Base-by-base conservation (phyloP, 495 filamentous ascomycete species). In the Aspergillus avenaceus region DNA sequence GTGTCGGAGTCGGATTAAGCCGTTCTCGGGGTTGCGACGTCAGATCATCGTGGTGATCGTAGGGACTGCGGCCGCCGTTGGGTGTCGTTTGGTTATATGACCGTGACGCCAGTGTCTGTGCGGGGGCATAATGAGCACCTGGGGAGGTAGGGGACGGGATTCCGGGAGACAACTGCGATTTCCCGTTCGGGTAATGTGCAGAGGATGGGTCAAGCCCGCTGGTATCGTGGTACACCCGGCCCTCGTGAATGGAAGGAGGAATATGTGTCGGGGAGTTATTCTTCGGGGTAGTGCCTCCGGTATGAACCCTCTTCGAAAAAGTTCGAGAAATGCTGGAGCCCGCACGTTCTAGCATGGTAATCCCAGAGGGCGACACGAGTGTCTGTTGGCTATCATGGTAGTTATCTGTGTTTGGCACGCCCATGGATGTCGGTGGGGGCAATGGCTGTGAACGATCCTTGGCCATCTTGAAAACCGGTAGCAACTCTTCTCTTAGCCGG, bases 391-490 rank as follows among this genome's bases (percentile, higher is more conserved):
- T 62, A 41, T 76, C 71, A 29, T 70, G 58, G 26, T 62, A 55
- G 11, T 29, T 46, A n/a, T 70, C 67, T 14, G 47, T 45, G 2
- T 41, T 55, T 1, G 55, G 42, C 4, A 6, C 34, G 5, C 45
- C 45, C n/a, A 52, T 45, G 63, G 75, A 52, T 60, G 80, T 66
- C 9, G 69, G 69, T 32, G 71, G 69, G 16, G 93, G 93, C 4
- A 98, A 71, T 13, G 93, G 93, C 59, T 92, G 88, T 46, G 91
- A 87, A 53, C 81, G 84, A 56, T 97, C 90, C 65, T 97, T 97
- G 51, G 84, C 84, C 70, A 95, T 83, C 37, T 90, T 86, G 57
- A 95, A 82, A 4, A 95, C 84, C 16, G 93, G 92, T 19, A 98
- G 72, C 52, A 96, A 80, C 54, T 98, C 92, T 66, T 97, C 89